Percentiles rank a stretch among this genome's conserved stretches.
phyloP scores from a whole-genome alignment of 2,329 filamentous ascomycete species.

The Hypomyces rosellus region DNA sequence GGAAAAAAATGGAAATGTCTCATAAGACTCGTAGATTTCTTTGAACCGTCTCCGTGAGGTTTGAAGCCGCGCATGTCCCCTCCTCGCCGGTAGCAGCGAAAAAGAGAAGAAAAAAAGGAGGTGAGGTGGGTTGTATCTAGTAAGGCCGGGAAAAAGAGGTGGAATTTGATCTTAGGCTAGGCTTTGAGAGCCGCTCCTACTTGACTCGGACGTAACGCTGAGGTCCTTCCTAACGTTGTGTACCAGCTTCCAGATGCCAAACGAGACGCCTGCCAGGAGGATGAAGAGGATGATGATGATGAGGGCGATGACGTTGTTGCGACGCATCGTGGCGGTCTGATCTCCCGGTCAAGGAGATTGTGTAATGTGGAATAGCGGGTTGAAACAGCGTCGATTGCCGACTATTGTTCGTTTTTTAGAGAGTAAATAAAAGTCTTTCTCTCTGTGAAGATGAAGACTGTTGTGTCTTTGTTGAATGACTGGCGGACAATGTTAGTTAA shows the following conservation, averaged over 20 bases:
- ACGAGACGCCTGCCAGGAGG: constrained; percentile 53
- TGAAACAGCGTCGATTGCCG: too few species aligned
- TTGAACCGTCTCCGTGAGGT: not conserved
- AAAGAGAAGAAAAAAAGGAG: too few species aligned
- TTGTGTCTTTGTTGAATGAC: too few species aligned
- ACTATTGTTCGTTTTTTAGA: too few species aligned
- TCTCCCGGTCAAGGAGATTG: too few species aligned
- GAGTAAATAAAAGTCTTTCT: too few species aligned
- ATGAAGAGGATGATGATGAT: constrained; percentile 63
- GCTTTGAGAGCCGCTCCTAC: constrained; percentile 15
- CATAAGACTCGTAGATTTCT: not conserved
- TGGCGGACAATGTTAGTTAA: too few species aligned
- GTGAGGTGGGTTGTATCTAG: too few species aligned
- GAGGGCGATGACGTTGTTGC: constrained; percentile 62
- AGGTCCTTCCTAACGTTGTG: constrained; percentile 41
- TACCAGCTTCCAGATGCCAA: constrained; percentile 58
- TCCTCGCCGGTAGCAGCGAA: not conserved
- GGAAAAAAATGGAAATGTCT: not conserved
- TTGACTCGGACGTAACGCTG: constrained; percentile 31
- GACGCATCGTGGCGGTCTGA: constrained; percentile 46
- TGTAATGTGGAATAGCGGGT: too few species aligned
- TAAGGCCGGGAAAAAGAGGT: too few species aligned
- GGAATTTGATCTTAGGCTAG: too few species aligned
- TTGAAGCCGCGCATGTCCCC: not conserved
- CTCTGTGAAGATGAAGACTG: too few species aligned